Base-by-base conservation (phyloP, 2,329 filamentous ascomycete genomes). In the Plenodomus tracheiphilus region DNA sequence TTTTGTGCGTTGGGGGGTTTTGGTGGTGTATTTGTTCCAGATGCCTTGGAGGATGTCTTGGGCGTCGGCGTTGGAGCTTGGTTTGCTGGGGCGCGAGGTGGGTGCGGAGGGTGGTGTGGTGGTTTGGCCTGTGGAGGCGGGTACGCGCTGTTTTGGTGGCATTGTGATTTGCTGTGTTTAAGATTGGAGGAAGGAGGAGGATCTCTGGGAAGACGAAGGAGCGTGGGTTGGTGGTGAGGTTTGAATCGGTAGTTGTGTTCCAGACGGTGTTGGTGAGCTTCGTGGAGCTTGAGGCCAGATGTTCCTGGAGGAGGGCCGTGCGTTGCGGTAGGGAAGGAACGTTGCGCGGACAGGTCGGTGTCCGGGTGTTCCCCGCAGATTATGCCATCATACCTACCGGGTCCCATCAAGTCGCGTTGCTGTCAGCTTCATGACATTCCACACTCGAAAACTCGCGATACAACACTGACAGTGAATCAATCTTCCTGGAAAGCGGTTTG, bases 1-100 rank as follows among this genome's bases (percentile, higher is more conserved):
- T 82, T 96, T 94, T 40, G 88, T 93, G 55, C 93, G 85, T 80
- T 96, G 92, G 39, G 93, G 86, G 38, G 94, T 99, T 61, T 85
- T 81, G 60, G 87, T 78, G 46, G 86, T 72, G 75, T 99, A 99
- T 74, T 90, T 85, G 62, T 85, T 78, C 82, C 86, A 88, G 61
- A 97, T 80, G 68, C 85, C 85, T 47, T 80, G 64, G 37, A 86
- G 77, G 57, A 95, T 88, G 64, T 86, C 79, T 66, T 76, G 73
- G 36, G 75, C 69, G 47, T 74, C 70, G 54, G 70, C 58, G 45
- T 46, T 46, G 51, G 47, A 52, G 47, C 47, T 59, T n/a, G 69
- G 47, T 53, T 67, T 66, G 37, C 51, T 53, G 16, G 69, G 51
- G 22, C 59, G 47, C 30, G 58, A 50, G 5, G 49, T 38, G 25